These are phyloP conservation scores for Neurospora discreta DNA, from an alignment of 495 filamentous ascomycete species.

Conservation along the genomic window DNA sequence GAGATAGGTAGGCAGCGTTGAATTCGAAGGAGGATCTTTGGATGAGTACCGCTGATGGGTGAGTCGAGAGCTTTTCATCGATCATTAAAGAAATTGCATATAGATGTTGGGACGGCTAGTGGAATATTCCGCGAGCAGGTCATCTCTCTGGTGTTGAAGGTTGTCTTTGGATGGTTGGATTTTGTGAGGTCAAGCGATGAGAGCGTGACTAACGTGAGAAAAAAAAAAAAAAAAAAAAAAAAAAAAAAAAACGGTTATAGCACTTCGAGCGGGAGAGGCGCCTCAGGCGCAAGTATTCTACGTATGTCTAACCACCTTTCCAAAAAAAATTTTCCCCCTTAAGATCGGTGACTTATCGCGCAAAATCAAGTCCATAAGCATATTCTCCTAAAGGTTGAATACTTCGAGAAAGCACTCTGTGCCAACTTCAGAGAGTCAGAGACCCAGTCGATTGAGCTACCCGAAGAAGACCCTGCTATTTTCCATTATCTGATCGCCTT, in stretches of 20 bases:
- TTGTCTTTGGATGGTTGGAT: background rate
- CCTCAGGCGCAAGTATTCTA: conserved; percentile 29
- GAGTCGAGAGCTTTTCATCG: conserved; percentile 8
- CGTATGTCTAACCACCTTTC: conserved; percentile 12
- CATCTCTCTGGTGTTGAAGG: background rate
- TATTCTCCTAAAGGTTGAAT: conserved; percentile 32
- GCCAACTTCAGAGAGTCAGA: conserved; percentile 31
- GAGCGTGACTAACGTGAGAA: background rate
- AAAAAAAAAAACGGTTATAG: no score
- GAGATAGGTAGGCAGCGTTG: conserved; percentile 8
- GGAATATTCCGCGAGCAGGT: background rate
- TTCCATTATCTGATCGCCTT: conserved; percentile 40
- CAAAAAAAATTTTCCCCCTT: no score
- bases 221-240: no score
- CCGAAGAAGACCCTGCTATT: conserved; percentile 37
- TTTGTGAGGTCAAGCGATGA: background rate
- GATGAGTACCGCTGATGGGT: conserved; percentile 35
- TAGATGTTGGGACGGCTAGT: background rate
- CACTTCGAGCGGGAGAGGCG: conserved; percentile 25
- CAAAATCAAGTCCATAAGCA: conserved; percentile 27
- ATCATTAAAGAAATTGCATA: background rate
- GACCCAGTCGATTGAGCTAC: conserved; percentile 31
- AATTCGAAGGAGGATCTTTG: conserved; percentile 36
- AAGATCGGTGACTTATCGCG: background rate
- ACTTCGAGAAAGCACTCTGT: conserved; percentile 33